Evolutionary conservation across 2,329 filamentous ascomycete species (phyloP), one percentile per base, ranked within the genome.

Genomic region (Escovopsis sp.): DNA sequence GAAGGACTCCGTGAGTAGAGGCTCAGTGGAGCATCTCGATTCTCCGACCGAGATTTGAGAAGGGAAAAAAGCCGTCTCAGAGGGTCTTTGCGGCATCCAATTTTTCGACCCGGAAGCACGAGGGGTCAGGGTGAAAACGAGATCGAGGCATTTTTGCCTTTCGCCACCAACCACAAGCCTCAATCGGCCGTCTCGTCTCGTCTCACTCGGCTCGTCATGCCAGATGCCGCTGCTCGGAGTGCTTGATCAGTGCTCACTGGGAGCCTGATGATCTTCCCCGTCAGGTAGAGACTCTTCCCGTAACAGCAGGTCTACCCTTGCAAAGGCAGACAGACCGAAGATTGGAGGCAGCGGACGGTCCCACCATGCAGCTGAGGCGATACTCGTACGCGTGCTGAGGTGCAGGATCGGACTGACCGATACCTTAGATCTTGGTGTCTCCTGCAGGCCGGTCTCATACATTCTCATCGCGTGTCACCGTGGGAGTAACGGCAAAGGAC

Each of bases 331-430:
- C 28, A 30, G 9, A 17, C 16, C 10, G 21, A 23, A 23, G 2
- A 23, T 23, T 5, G 10, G 3, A 5, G 10, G 28, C 28, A 15
- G 17, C 14, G 12, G 11, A 19, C n/a, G n/a, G 31, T 32, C 31
- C 25, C 21, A 18, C 32, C 14, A 14, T 15, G 12, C 32, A 17
- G 13, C 11, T 10, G 32, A 31, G 31, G 31, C 30, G 31, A 29
- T 37, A 29, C 31, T 32, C 42, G 39, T 30, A 18, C 31, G 34
- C 42, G 39, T 30, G 18, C 39, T 34, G 16, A 28, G 15, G 29
- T 37, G 38, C 41, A 31, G 33, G 38, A 44, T 46, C 39, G 42
- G 17, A 17, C 12, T n/a, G 15, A 10, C n/a, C 16, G 32, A 11
- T 25, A 27, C 23, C 32, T 34, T 15, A 34, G 19, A 34, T 34